Percentiles rank a stretch among this genome's conserved stretches.
Evolutionary conservation across 805 yeast genomes (phyloP).

Genomic region (Metschnikowia arizonensis): DNA sequence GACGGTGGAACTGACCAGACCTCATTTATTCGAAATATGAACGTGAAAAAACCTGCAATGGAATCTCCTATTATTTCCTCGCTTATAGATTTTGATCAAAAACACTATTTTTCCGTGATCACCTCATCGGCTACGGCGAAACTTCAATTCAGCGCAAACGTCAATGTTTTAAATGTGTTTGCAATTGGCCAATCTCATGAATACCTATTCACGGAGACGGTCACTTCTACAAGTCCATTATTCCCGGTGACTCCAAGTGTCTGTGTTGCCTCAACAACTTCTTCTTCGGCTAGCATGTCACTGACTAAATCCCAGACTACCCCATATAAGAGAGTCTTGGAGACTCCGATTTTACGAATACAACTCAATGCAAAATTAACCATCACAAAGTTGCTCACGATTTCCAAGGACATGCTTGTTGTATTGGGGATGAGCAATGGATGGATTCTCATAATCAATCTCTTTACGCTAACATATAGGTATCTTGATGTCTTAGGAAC

Average conservation of each 20-base stretch:
- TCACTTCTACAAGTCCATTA: slow-evolving; percentile 20
- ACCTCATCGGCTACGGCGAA: slow-evolving; percentile 27
- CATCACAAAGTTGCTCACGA: slow-evolving; percentile 37
- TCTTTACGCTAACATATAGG: slow-evolving; percentile 43
- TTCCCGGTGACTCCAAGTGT: slow-evolving; percentile 14
- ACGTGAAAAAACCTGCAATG: slow-evolving; percentile 2
- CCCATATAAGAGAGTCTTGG: slow-evolving; percentile 34
- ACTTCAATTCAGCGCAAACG: slow-evolving; percentile 44
- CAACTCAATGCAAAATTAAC: slow-evolving; percentile 33
- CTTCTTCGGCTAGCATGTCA: slow-evolving; percentile 12
- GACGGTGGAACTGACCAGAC: slow-evolving; percentile 3
- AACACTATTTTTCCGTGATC: slow-evolving; percentile 28
- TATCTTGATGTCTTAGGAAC: slow-evolving; percentile 44
- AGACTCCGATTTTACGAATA: slow-evolving; percentile 43
- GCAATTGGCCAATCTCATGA: slow-evolving; percentile 28
- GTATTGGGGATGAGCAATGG: slow-evolving; percentile 63
- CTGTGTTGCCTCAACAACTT: slow-evolving; percentile 3
- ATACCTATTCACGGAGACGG: slow-evolving; percentile 22
- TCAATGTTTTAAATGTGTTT: slow-evolving; percentile 47
- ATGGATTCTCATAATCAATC: slow-evolving; percentile 61
- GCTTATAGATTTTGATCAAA: slow-evolving; percentile 32
- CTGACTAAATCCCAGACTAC: slow-evolving; percentile 10
- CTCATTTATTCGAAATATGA: neutral
- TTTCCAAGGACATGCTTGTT: slow-evolving; percentile 42
- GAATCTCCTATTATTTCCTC: slow-evolving; percentile 15